Evolutionary conservation across 768 basidiomycete genomes (phyloP), one percentile per base, ranked within the genome.

Genomic region (Leucocoprinus birnbaumii): DNA sequence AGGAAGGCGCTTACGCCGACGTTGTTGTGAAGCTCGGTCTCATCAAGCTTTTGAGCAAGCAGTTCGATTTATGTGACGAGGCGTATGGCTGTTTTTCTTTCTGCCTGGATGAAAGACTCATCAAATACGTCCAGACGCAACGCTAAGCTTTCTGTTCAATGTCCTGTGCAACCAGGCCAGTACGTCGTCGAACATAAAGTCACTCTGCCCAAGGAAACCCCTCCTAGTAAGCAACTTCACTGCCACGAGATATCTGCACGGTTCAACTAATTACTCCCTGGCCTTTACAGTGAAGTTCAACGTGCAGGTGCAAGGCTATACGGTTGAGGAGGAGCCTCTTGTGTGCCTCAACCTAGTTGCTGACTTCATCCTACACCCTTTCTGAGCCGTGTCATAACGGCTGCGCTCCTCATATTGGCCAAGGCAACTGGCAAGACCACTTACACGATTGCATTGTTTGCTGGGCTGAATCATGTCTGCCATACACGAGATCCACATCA

Each of bases 1-100:
- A 98, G 95, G 86, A 94, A 3, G 96, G 97, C 5, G 90, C 95
- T 26, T 89, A 83, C 62, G 96, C 88, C 8, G 85, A 94, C 61
- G 94, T 98, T 4, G 71, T 72, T 0, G 96, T 99, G 55, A 98
- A 98, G 70, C 77, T 98, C 18, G 97, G 96, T 34, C 72, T 92
- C 26, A 82, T 99, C 65, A 97, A 92, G 74, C 68, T 99, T n/a
- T 73, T 98, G 26, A 69, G 76, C 42, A 96, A 91, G 74, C 65
- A 60, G 14, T 95, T 98, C 61, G 92, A 97, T 60, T 71, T 98
- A 25, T 98, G 96, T 66, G 79, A 95, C 56, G 95, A 98, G 71
- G 94, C 95, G 91, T 96, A 77, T 64, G 93, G 13, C 53, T 55
- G 34, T 18, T 49, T 16, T 14, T 26, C 26, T 35, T 55, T 14